Conservation (phyloP, 2,329 filamentous ascomycete species). For the Claviceps pazoutovae region DNA sequence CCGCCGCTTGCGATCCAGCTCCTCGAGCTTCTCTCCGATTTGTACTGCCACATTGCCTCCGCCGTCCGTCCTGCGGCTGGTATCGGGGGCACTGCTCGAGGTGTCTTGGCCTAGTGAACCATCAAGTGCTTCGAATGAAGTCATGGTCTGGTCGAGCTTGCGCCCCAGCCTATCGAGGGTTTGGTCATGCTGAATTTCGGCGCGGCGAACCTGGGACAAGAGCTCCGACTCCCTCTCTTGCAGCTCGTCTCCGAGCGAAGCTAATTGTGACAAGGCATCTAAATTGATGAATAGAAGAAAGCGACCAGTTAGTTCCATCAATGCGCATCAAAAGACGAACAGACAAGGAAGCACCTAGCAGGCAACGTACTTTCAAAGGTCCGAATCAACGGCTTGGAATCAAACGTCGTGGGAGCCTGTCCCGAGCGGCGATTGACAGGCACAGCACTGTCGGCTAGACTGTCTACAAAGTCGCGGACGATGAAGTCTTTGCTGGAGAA, state of each 20-base stretch:
- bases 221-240: conserved; percentile 85
- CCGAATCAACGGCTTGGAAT: conserved; percentile 91
- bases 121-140: conserved; percentile 82
- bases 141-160: conserved; percentile 85
- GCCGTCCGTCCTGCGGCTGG: conserved; percentile 28
- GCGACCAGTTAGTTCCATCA: not conserved
- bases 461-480: conserved; percentile 93
- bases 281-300: not conserved
- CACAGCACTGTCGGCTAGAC: conserved; percentile 71
- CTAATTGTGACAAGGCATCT: conserved; percentile 56
- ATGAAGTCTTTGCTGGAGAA: conserved; percentile 89
- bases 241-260: conserved; percentile 64
- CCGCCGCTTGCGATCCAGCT: conserved; percentile 81
- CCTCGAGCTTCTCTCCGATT: conserved; percentile 86
- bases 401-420: conserved; percentile 53
- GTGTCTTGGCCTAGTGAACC: conserved; percentile 57
- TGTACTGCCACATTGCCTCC: conserved; percentile 86
- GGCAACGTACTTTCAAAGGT: conserved; percentile 62
- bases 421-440: conserved; percentile 69
- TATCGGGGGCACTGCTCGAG: conserved; percentile 17
- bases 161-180: conserved; percentile 77
- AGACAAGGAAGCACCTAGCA: not conserved
- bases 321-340: not conserved
- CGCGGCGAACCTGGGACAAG: conserved; percentile 74
- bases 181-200: conserved; percentile 82